Base-by-base conservation (phyloP, 2,329 filamentous ascomycete species). In the Talaromyces islandicus region DNA sequence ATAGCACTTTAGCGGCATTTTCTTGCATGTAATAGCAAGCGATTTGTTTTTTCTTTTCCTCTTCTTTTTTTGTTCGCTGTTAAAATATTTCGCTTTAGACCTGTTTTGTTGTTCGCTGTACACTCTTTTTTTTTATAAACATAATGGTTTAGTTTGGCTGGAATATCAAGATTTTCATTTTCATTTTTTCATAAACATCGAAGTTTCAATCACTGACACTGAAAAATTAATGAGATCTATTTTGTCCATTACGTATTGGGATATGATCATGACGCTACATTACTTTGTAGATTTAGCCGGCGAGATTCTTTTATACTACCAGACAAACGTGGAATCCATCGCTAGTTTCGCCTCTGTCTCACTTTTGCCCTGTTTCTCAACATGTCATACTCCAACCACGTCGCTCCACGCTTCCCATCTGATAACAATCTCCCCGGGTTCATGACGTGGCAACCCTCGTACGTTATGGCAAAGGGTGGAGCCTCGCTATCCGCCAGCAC, bases 401-500 rank as follows among this genome's bases (percentile, higher is more conserved):
- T 83, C 6, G 86, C 89, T 4, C 87, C 86, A 64, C 85, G 84
- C 57, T 87, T 82, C 0, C 87, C 88, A 0, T 84, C 79, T 25
- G 95, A 81, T 55, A 99, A 75, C 21, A 61, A 52, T 54, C 83
- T 82, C 6, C 92, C 91, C 0, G 94, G 92, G 72, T 99, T 99
- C 84, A 99, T 88, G 35, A 97, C 92, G 77, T 94, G 90, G 70
- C 94, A 97, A 0, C 92, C 93, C 74, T 96, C 93, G 70, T 97
- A 97, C 14, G 90, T 96, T 64, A 97, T 80, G 58, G 88, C 89
- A 69, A 96, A 99, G 0, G 91, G 83, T 14, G 90, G 87, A 10
- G 88, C 87, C 48, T 92, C 90, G 0, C 88, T 81, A 75, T 99
- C 94, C 1, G 91, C 88, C 4, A 99, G 77, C 17, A 95, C 85